A percentile compares a stretch with the other conserved stretches of the same genome.
phyloP scores from a whole-genome alignment of 306 rosid genomes.

The Ormosia emarginata region DNA sequence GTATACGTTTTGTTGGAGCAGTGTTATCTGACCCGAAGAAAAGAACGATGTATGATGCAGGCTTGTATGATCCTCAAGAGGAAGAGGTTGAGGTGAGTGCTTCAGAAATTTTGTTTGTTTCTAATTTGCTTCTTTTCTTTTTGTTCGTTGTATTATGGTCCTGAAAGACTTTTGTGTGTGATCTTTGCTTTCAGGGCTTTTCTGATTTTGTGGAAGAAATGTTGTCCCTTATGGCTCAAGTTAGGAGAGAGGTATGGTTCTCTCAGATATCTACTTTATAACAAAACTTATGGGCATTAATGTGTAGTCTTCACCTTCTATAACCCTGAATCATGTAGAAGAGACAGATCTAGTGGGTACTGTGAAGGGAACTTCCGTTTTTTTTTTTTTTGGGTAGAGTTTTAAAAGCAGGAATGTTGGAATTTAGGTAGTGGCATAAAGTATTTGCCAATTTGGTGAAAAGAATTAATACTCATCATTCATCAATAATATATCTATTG shows the following conservation, averaged over 20 bases:
- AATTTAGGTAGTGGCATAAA: not conserved
- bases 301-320: not conserved
- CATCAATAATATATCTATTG: not conserved
- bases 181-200: constrained; percentile 45
- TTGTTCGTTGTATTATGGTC: not conserved
- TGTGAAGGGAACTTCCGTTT: too few relatives aligned
- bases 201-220: constrained; percentile 70
- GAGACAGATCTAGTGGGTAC: too few relatives aligned
- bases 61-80: constrained; percentile 57
- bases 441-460: not conserved
- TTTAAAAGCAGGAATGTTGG: too few relatives aligned
- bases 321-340: not conserved
- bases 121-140: not conserved
- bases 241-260: constrained; percentile 62
- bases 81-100: constrained; percentile 65
- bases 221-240: constrained; percentile 65
- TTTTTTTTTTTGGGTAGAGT: too few relatives aligned
- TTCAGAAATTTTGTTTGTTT: not conserved
- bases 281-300: not conserved
- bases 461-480: not conserved
- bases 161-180: not conserved
- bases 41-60: constrained; percentile 64
- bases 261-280: not conserved
- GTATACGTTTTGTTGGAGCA: constrained; percentile 6
- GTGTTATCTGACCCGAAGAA: constrained; percentile 69